Evolutionary conservation across 164 flowering plant genomes (phyloP).

Genomic region (Chimonanthus praecox): DNA sequence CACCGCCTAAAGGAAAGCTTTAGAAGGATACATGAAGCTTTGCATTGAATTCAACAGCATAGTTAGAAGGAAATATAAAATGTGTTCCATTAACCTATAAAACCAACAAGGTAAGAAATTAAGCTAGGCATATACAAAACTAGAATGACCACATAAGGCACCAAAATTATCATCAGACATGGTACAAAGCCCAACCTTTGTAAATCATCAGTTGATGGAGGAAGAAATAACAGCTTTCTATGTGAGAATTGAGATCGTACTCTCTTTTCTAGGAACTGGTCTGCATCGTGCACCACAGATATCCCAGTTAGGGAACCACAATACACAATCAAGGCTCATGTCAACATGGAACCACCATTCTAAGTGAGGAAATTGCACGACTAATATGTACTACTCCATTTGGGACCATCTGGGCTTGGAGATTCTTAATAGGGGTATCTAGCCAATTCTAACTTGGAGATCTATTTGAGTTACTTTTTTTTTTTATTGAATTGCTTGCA

Average conservation of each 20-base stretch:
- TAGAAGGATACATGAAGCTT: constrained; percentile 66
- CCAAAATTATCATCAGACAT: neutral
- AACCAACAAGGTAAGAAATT: neutral
- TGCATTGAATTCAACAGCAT: constrained; percentile 53
- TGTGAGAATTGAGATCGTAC: constrained; percentile 97
- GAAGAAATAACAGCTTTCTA: constrained; percentile 87
- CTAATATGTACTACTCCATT: neutral
- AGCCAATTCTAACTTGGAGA: neutral
- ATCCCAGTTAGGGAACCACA: neutral
- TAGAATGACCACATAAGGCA: neutral
- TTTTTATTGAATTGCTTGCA: neutral
- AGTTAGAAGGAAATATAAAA: constrained; percentile 56
- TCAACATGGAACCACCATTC: neutral
- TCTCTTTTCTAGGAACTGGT: constrained; percentile 94
- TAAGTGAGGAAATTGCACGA: neutral
- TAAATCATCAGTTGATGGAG: constrained; percentile 62
- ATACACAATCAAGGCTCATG: neutral
- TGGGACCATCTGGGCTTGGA: neutral
- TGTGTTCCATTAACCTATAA: constrained; percentile 65
- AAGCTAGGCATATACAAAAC: neutral
- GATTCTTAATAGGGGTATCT: neutral
- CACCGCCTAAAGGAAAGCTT: neutral
- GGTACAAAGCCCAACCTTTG: constrained; percentile 36
- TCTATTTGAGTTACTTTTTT: neutral
- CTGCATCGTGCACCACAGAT: constrained; percentile 71